A percentile compares a stretch with the other conserved stretches of the same genome.
phyloP scores from a whole-genome alignment of 805 yeast species.

The Ascoidea rubescens region DNA sequence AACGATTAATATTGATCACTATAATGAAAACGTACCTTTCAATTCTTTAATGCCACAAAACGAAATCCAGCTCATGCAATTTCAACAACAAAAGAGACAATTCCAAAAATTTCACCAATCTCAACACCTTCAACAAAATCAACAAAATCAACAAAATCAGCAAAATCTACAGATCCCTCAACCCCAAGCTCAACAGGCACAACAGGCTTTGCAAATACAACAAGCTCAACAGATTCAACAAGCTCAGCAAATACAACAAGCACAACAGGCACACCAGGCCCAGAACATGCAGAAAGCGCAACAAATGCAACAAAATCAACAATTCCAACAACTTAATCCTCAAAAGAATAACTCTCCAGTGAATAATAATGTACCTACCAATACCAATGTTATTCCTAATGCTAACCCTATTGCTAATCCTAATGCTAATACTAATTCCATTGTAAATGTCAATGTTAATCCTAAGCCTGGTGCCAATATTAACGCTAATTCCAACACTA shows the following conservation, averaged over 20 bases:
- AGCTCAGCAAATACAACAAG: background rate
- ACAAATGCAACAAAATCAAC: too few species aligned
- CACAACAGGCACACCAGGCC: too few species aligned
- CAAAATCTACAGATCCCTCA: background rate
- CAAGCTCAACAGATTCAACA: background rate
- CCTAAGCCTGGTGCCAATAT: too few species aligned
- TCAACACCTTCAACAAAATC: background rate
- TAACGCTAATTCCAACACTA: too few species aligned
- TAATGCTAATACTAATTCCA: too few species aligned
- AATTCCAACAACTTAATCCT: too few species aligned
- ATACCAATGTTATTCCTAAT: too few species aligned
- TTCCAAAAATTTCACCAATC: background rate
- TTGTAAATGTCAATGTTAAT: too few species aligned
- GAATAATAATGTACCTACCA: too few species aligned
- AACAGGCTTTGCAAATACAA: background rate
- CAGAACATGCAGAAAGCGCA: too few species aligned
- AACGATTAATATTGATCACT: background rate
- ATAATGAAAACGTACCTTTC: background rate
- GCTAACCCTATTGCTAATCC: too few species aligned
- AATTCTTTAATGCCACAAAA: background rate
- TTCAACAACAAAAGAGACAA: background rate
- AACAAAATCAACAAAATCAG: conserved; percentile 1
- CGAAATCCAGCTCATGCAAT: background rate
- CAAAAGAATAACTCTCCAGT: too few species aligned
- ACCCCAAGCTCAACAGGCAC: conserved; percentile 6